A percentile compares a stretch with the other conserved stretches of the same genome.
Evolutionary conservation across 768 basidiomycete genomes (phyloP).

Genomic region (Hygrophoropsis aurantiaca): DNA sequence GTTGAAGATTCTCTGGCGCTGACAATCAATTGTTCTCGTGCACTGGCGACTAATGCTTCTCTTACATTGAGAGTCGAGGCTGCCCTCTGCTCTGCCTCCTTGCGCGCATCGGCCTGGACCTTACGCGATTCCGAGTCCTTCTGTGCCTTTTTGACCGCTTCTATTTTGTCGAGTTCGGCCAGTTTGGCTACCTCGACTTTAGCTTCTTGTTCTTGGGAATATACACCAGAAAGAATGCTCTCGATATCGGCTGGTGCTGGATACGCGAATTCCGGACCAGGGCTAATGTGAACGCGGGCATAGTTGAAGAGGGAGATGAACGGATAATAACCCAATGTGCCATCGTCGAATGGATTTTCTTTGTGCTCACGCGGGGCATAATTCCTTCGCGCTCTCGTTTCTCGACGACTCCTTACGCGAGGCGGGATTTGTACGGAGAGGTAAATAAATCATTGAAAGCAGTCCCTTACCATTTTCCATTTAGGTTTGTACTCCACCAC

Average conservation of each 20-base stretch:
- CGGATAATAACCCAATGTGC: slow-evolving; percentile 92
- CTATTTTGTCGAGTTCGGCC: slow-evolving; percentile 45
- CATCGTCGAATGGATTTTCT: slow-evolving; percentile 91
- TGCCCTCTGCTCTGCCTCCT: slow-evolving; percentile 22
- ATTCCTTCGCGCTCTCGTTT: slow-evolving; percentile 62
- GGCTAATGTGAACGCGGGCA: slow-evolving; percentile 80
- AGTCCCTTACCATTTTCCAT: slow-evolving; percentile 78
- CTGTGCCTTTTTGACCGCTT: slow-evolving; percentile 36
- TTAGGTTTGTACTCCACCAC: too few species aligned
- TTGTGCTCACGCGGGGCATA: slow-evolving; percentile 68
- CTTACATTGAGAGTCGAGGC: slow-evolving; percentile 21
- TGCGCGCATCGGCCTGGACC: slow-evolving; percentile 52
- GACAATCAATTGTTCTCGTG: slow-evolving; percentile 18
- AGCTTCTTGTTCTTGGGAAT: slow-evolving; percentile 74
- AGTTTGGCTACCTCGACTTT: slow-evolving; percentile 41
- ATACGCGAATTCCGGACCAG: slow-evolving; percentile 84
- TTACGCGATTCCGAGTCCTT: slow-evolving; percentile 50
- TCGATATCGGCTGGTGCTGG: slow-evolving; percentile 82
- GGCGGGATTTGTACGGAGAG: slow-evolving; percentile 63
- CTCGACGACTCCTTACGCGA: slow-evolving; percentile 48
- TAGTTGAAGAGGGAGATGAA: slow-evolving; percentile 93
- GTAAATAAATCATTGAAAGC: slow-evolving; percentile 88
- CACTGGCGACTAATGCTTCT: slow-evolving; percentile 2
- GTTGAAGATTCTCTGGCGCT: slow-evolving; percentile 26
- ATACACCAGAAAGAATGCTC: slow-evolving; percentile 53